Percentiles rank a stretch among this genome's conserved stretches.
Conservation (phyloP, 2,329 filamentous ascomycete genomes). For the Clonostachys byssicola region DNA sequence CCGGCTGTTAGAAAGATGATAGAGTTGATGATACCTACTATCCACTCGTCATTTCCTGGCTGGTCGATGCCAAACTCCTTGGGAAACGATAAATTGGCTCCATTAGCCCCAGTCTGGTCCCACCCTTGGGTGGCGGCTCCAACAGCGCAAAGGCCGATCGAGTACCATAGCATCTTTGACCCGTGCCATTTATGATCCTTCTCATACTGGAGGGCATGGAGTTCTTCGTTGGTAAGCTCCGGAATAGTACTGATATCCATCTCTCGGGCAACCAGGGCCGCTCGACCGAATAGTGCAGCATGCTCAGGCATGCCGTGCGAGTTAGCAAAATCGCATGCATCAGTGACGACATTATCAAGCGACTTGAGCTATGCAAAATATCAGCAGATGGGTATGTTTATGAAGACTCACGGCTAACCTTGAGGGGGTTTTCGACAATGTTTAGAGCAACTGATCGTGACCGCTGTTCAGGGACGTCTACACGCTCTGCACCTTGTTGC, state of each 20-base stretch:
- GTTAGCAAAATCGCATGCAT: slow-evolving; percentile 44
- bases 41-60: slow-evolving; percentile 35
- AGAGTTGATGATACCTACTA: slow-evolving; percentile 20
- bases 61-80: slow-evolving; percentile 25
- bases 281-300: slow-evolving; percentile 26
- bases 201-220: slow-evolving; percentile 29
- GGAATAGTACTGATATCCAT: slow-evolving; percentile 10
- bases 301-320: slow-evolving; percentile 40
- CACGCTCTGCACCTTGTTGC: too few species aligned
- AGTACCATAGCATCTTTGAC: slow-evolving; percentile 26
- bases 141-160: slow-evolving; percentile 48
- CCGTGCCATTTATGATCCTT: slow-evolving; percentile 54
- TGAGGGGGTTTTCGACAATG: slow-evolving; percentile 23
- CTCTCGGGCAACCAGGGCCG: slow-evolving; percentile 19
- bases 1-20: slow-evolving; percentile 27
- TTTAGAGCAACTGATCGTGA: slow-evolving; percentile 21
- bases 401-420: slow-evolving; percentile 10
- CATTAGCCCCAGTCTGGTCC: slow-evolving; percentile 59
- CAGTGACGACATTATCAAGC: slow-evolving; percentile 9
- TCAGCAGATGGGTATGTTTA: neutral
- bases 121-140: slow-evolving; percentile 55
- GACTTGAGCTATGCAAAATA: neutral
- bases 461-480: too few species aligned
- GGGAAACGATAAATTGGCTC: slow-evolving; percentile 56
- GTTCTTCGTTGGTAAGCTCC: slow-evolving; percentile 16